Evolutionary conservation across 345 rosid species (phyloP).

Genomic region (Triadica sebifera): DNA sequence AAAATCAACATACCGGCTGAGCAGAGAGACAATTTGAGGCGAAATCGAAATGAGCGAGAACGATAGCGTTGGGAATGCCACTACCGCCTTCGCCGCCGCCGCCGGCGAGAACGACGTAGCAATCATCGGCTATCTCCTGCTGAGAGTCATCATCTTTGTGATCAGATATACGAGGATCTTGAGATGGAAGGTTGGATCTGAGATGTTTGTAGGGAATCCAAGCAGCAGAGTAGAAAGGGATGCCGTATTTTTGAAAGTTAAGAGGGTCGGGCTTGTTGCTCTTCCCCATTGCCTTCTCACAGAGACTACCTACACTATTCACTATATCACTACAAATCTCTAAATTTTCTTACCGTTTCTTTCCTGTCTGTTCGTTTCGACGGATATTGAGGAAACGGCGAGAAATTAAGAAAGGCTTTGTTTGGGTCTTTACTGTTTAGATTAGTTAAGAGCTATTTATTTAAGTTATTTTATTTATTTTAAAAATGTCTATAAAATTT

Average conservation of each 20-base stretch:
- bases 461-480: no score
- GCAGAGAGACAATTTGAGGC: slow-evolving; percentile 58
- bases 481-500: no score
- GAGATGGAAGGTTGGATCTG: slow-evolving; percentile 35
- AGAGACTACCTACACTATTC: background rate
- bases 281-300: slow-evolving; percentile 6
- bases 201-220: slow-evolving; percentile 58
- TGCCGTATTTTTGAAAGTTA: slow-evolving; percentile 61
- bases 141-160: slow-evolving; percentile 15
- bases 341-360: no score
- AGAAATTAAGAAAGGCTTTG: no score
- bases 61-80: slow-evolving; percentile 73
- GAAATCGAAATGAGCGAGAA: slow-evolving; percentile 52
- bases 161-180: background rate
- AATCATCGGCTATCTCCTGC: background rate
- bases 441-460: no score
- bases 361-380: no score
- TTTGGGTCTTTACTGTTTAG: no score
- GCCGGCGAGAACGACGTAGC: slow-evolving; percentile 60
- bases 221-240: slow-evolving; percentile 71
- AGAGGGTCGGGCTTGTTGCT: slow-evolving; percentile 15
- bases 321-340: no score
- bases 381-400: no score
- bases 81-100: slow-evolving; percentile 89
- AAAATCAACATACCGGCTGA: slow-evolving; percentile 49